Percentiles rank a stretch among this genome's conserved stretches.
These are phyloP conservation scores for Tulasnella sp. DNA, from an alignment of 768 basidiomycete genomes.

Conservation along the genomic window DNA sequence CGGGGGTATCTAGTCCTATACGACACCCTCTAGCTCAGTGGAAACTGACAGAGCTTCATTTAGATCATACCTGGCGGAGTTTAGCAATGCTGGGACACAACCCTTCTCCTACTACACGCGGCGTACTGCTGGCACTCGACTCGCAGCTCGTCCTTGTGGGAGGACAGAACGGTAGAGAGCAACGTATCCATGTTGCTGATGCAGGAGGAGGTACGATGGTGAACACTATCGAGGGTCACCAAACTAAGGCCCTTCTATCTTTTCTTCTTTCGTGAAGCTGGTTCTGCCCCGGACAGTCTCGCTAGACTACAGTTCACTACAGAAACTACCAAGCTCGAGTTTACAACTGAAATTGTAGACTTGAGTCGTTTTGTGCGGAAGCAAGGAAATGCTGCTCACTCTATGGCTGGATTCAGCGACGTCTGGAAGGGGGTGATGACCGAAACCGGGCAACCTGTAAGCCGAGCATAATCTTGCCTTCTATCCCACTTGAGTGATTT, in stretches of 20 bases:
- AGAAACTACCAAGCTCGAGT: neutral
- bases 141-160: neutral
- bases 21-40: neutral
- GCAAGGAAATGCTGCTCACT: too few species aligned
- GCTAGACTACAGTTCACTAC: neutral
- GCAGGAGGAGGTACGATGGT: neutral
- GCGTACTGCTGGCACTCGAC: neutral
- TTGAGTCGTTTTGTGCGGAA: too few species aligned
- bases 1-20: neutral
- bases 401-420: too few species aligned
- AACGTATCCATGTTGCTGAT: neutral
- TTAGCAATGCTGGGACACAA: neutral
- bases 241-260: neutral
- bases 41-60: neutral
- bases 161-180: neutral
- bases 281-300: neutral
- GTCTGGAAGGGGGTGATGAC: too few species aligned
- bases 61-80: neutral
- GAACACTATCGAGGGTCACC: too few species aligned
- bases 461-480: too few species aligned
- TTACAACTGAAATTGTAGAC: neutral
- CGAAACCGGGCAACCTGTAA: too few species aligned
- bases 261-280: neutral
- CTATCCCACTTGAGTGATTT: too few species aligned
- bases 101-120: neutral